Evolutionary conservation across 495 filamentous ascomycete genomes (phyloP).

Genomic region (Lasiosphaeris hirsuta): DNA sequence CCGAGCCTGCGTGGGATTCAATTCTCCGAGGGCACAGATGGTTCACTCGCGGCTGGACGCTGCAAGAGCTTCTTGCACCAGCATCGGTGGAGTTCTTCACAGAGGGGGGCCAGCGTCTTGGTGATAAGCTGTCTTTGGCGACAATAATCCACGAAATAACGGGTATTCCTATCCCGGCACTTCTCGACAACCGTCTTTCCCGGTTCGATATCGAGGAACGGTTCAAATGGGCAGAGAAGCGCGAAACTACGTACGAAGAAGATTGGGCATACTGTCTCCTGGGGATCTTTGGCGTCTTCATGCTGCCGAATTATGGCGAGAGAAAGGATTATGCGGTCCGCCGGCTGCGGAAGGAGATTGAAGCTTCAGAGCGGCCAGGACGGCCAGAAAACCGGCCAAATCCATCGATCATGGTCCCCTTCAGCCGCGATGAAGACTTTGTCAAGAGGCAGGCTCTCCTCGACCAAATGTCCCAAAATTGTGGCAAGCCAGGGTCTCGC

Average conservation of each 20-base stretch:
- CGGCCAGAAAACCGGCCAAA: background rate
- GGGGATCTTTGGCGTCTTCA: constrained; percentile 16
- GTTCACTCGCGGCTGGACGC: constrained; percentile 1
- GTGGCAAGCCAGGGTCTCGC: background rate
- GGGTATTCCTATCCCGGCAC: constrained; percentile 5
- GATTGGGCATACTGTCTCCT: constrained; percentile 25
- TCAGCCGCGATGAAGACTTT: constrained; percentile 4
- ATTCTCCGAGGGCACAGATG: background rate
- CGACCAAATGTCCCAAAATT: constrained; percentile 1
- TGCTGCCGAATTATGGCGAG: constrained; percentile 5
- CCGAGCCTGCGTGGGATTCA: background rate
- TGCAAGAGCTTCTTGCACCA: constrained; percentile 13
- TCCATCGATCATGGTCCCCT: constrained; percentile 1
- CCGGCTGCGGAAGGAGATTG: background rate
- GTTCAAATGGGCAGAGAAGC: constrained; percentile 20
- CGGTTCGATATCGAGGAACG: constrained; percentile 19
- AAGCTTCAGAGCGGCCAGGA: constrained; percentile 1
- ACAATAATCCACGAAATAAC: constrained; percentile 19
- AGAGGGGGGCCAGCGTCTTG: constrained; percentile 13
- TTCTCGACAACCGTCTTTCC: background rate
- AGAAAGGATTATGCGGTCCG: background rate
- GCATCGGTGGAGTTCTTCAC: constrained; percentile 25
- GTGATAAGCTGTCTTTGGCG: constrained; percentile 20
- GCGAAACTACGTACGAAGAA: constrained; percentile 19
- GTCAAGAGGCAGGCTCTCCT: constrained; percentile 1